Evolutionary conservation across 805 yeast genomes (phyloP).

Genomic region (Candida arabinofermentans): DNA sequence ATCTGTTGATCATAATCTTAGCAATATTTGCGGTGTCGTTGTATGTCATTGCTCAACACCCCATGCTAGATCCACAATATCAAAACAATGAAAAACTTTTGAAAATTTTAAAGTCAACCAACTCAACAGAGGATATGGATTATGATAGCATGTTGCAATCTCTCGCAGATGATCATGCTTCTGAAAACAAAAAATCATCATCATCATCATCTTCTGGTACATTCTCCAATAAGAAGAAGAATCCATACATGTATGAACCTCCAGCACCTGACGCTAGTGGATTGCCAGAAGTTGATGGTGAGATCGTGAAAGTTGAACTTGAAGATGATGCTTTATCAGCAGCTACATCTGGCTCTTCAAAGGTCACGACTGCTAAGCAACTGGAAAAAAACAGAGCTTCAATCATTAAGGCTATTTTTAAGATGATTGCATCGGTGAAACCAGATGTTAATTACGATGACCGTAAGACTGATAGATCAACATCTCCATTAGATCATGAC

Average conservation of each 20-base stretch:
- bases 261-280: not conserved
- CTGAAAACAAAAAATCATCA: not conserved
- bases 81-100: not conserved
- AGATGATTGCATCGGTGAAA: conserved; percentile 15
- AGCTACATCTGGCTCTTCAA: not conserved
- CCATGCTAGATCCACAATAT: not conserved
- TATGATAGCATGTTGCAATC: conserved; percentile 1
- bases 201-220: too few relatives aligned
- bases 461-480: conserved; percentile 7
- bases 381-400: conserved; percentile 12
- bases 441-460: conserved; percentile 13
- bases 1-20: not conserved
- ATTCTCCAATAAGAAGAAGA: not conserved
- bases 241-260: not conserved
- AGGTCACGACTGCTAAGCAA: not conserved
- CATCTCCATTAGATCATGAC: conserved; percentile 11
- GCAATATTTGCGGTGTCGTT: not conserved
- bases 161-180: not conserved
- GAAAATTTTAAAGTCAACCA: conserved; percentile 1
- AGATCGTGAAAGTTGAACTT: not conserved
- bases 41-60: not conserved
- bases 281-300: not conserved
- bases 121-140: not conserved
- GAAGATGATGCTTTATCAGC: not conserved
- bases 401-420: conserved; percentile 20